phyloP scores from a whole-genome alignment of 768 basidiomycete genomes.

The Lactarius hengduanensis region DNA sequence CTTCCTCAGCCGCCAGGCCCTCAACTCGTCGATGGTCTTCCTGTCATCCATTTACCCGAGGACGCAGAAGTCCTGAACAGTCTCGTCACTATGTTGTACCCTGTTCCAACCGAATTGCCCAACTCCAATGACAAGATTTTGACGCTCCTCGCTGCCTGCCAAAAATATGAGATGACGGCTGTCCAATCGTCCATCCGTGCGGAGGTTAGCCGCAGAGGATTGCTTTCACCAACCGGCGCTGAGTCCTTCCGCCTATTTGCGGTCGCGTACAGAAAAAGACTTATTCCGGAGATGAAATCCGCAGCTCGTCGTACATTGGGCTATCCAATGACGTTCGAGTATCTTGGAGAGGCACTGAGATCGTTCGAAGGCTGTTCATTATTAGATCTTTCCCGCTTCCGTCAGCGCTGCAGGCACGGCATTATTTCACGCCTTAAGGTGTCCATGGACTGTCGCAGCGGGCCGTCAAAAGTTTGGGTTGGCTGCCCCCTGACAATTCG shows the following conservation, averaged over 20 bases:
- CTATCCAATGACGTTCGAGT: background rate
- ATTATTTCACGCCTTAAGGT: background rate
- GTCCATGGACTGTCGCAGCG: background rate
- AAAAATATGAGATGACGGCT: slow-evolving; percentile 15
- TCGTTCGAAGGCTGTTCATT: background rate
- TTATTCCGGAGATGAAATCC: slow-evolving; percentile 1
- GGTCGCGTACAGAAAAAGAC: background rate
- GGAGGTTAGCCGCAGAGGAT: background rate
- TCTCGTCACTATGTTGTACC: slow-evolving; percentile 10
- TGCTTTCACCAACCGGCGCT: background rate
- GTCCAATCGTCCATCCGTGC: slow-evolving; percentile 9
- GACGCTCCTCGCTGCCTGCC: slow-evolving; percentile 4
- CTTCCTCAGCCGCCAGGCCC: background rate
- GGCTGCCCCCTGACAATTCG: background rate
- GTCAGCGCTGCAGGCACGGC: background rate
- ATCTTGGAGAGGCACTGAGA: slow-evolving; percentile 24
- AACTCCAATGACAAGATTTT: background rate
- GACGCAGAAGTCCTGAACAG: slow-evolving; percentile 9
- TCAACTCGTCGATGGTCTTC: background rate
- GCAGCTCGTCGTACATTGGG: background rate
- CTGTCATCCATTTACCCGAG: background rate
- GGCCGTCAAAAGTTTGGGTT: background rate
- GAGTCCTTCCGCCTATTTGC: slow-evolving; percentile 12
- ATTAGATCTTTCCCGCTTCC: background rate
- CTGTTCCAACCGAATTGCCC: background rate